A percentile compares a stretch with the other conserved stretches of the same genome.
Conservation (phyloP, 1,139 yeast species). For the Candida gigantensis region DNA sequence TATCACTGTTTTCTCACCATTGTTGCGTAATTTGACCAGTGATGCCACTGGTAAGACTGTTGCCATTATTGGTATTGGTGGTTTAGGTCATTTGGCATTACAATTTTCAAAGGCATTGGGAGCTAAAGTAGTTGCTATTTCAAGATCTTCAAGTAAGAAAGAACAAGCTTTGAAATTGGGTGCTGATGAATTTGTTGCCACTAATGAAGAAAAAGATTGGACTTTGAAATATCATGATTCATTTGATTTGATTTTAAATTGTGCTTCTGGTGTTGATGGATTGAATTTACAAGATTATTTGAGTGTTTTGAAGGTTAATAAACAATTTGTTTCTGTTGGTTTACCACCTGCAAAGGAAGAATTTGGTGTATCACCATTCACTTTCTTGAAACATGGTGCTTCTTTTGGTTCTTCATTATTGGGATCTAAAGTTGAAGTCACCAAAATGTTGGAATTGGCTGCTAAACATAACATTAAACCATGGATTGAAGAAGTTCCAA, state of each 20-base stretch:
- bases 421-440: slow-evolving; percentile 40
- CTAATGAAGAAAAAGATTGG: slow-evolving; percentile 41
- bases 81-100: slow-evolving; percentile 46
- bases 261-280: slow-evolving; percentile 45
- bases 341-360: slow-evolving; percentile 40
- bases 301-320: slow-evolving; percentile 39
- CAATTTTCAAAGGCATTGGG: slow-evolving; percentile 45
- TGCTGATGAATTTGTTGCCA: slow-evolving; percentile 42
- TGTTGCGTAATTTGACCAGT: slow-evolving; percentile 36
- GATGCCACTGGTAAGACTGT: slow-evolving; percentile 39
- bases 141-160: slow-evolving; percentile 37
- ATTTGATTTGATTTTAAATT: slow-evolving; percentile 51
- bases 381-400: slow-evolving; percentile 30
- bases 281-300: slow-evolving; percentile 33
- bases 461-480: slow-evolving; percentile 42
- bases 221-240: slow-evolving; percentile 26
- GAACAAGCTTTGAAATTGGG: slow-evolving; percentile 40
- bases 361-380: slow-evolving; percentile 27
- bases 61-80: slow-evolving; percentile 51
- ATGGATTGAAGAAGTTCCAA: slow-evolving; percentile 44
- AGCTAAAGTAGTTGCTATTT: slow-evolving; percentile 42
- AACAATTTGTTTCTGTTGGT: slow-evolving; percentile 56
- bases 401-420: slow-evolving; percentile 34
- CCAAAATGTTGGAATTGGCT: slow-evolving; percentile 41
- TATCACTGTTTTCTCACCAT: slow-evolving; percentile 60